Evolutionary conservation across 257 asterid species (phyloP).

Genomic region (Solanum chilense): DNA sequence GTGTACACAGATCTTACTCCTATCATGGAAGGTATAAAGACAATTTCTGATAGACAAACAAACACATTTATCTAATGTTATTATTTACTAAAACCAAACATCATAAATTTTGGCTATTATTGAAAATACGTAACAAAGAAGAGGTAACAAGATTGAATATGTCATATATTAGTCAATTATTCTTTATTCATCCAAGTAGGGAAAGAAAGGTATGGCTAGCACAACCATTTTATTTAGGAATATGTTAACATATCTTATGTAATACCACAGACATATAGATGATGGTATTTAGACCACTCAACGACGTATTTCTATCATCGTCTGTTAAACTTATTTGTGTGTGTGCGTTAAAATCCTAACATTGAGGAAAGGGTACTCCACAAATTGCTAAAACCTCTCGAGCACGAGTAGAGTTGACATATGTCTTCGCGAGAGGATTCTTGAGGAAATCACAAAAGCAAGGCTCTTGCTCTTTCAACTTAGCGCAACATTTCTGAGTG

Average conservation of each 20-base stretch:
- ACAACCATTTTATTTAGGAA: not conserved
- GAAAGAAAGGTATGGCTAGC: not conserved
- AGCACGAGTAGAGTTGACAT: conserved; percentile 8
- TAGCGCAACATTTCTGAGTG: conserved; percentile 1
- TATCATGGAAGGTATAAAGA: not conserved
- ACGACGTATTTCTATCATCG: not conserved
- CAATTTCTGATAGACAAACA: too few species aligned
- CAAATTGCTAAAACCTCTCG: not conserved
- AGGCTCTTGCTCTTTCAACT: conserved; percentile 12
- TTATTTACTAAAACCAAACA: not conserved
- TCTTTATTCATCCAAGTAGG: not conserved
- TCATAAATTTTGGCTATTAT: not conserved
- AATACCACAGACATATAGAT: not conserved
- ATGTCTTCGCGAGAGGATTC: not conserved
- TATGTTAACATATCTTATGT: not conserved
- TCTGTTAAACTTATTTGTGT: not conserved
- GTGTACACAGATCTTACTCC: not conserved
- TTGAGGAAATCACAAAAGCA: conserved; percentile 13
- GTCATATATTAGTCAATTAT: not conserved
- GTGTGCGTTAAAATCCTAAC: not conserved
- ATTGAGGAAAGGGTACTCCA: not conserved
- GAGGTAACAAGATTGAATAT: not conserved
- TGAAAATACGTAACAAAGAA: not conserved
- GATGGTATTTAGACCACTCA: not conserved
- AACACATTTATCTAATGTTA: not conserved